Conservation (phyloP, 1,139 yeast genomes). For the Magnusiomyces paraingens region DNA sequence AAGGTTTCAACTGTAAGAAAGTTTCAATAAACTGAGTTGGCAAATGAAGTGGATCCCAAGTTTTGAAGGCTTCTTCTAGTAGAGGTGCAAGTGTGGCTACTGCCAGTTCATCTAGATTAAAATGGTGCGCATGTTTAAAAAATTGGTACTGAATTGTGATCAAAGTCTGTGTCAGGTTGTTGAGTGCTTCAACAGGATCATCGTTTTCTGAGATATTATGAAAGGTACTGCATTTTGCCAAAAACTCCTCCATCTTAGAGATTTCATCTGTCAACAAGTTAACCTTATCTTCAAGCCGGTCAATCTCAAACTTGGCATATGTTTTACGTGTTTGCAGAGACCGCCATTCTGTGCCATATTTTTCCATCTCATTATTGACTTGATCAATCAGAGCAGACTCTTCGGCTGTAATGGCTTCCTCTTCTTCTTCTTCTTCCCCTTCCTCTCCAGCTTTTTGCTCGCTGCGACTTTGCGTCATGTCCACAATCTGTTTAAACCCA, state of each 20-base stretch:
- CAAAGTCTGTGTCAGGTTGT: slow-evolving; percentile 16
- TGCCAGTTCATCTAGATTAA: slow-evolving; percentile 28
- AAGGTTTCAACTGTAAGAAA: slow-evolving; percentile 26
- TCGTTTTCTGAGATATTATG: slow-evolving; percentile 15
- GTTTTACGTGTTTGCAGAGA: slow-evolving; percentile 22
- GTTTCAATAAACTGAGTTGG: slow-evolving; percentile 26
- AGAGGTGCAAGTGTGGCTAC: slow-evolving; percentile 30
- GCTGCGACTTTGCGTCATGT: slow-evolving; percentile 25
- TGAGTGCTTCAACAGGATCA: slow-evolving; percentile 5
- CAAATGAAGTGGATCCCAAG: slow-evolving; percentile 39
- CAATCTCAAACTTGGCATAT: slow-evolving; percentile 23
- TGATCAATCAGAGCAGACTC: slow-evolving; percentile 17
- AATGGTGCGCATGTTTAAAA: slow-evolving; percentile 19
- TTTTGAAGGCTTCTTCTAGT: slow-evolving; percentile 23
- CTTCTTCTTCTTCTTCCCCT: slow-evolving; percentile 7
- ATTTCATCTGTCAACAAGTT: slow-evolving; percentile 20
- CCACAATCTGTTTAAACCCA: slow-evolving; percentile 29
- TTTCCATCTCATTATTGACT: slow-evolving; percentile 28
- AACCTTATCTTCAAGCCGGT: slow-evolving; percentile 19
- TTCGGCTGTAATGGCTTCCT: slow-evolving; percentile 8
- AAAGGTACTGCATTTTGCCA: slow-evolving; percentile 21
- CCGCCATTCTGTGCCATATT: slow-evolving; percentile 27
- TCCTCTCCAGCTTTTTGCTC: neutral
- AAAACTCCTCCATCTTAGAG: slow-evolving; percentile 14
- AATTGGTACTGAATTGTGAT: slow-evolving; percentile 26